Evolutionary conservation across 2,329 filamentous ascomycete genomes (phyloP).

Genomic region (Ceratocystis cubensis): DNA sequence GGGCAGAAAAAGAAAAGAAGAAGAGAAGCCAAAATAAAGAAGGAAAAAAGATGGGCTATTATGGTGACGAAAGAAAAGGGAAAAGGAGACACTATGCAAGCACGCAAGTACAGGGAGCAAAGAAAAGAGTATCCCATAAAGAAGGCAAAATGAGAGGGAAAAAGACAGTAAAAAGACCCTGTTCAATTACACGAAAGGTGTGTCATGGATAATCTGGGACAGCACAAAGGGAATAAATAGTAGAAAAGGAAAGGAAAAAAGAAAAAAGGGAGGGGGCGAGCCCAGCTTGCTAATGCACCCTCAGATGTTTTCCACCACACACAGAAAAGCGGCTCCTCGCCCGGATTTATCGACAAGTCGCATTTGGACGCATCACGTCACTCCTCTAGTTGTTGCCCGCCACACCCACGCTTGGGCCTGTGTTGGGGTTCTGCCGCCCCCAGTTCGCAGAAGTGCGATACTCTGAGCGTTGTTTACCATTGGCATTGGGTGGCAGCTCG

Average conservation of each 20-base stretch:
- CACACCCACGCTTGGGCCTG: constrained; percentile 36
- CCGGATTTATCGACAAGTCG: not conserved
- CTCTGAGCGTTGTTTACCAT: constrained; percentile 27
- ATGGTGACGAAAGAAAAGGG: not conserved
- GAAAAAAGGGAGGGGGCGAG: constrained; percentile 23
- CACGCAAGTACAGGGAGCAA: constrained; percentile 19
- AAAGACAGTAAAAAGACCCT: constrained; percentile 20
- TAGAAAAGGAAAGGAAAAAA: constrained; percentile 18
- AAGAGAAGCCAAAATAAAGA: not conserved
- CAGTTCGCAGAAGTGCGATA: constrained; percentile 45
- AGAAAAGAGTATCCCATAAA: constrained; percentile 14
- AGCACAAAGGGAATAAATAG: no score
- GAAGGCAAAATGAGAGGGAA: not conserved
- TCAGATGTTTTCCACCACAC: constrained; percentile 12
- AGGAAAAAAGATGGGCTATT: not conserved
- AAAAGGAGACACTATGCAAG: not conserved
- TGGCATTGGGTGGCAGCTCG: constrained; percentile 31
- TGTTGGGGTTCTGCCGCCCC: constrained; percentile 30
- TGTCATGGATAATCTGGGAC: no score
- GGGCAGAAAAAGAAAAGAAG: not conserved
- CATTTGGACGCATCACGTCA: not conserved
- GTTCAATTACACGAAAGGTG: constrained; percentile 19
- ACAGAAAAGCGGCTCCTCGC: constrained; percentile 4
- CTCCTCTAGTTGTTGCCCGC: constrained; percentile 32
- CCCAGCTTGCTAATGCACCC: constrained; percentile 23